Percentiles rank a stretch among this genome's conserved stretches.
Evolutionary conservation across 148 eudicot species (phyloP).

Genomic region (Limonium bicolor): DNA sequence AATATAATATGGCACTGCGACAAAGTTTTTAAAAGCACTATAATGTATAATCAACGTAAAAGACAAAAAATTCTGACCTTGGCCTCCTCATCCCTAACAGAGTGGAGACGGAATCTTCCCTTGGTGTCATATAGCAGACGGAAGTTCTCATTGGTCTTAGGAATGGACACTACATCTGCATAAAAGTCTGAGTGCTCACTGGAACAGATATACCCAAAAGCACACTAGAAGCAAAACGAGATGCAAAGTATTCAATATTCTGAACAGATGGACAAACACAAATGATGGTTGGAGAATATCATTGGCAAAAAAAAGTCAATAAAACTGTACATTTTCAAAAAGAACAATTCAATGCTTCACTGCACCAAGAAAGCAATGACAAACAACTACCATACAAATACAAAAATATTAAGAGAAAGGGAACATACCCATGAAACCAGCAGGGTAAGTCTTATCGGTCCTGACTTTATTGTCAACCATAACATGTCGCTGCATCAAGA

Average conservation of each 20-base stretch:
- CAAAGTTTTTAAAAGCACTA: not conserved
- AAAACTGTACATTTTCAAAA: too few species aligned
- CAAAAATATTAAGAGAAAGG: not conserved
- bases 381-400: not conserved
- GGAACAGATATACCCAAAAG: not conserved
- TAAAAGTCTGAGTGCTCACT: not conserved
- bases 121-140: conserved; percentile 7
- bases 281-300: too few species aligned
- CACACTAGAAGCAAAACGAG: too few species aligned
- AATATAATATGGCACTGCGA: not conserved
- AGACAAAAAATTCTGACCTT: not conserved
- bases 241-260: too few species aligned
- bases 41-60: not conserved
- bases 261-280: too few species aligned
- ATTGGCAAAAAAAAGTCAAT: too few species aligned
- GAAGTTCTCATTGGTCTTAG: conserved; percentile 10
- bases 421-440: conserved; percentile 10
- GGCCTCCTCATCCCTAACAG: conserved; percentile 10
- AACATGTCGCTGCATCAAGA: conserved; percentile 10
- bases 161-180: conserved; percentile 8
- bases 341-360: too few species aligned
- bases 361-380: not conserved
- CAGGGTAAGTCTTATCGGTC: conserved; percentile 10
- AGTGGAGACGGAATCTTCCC: conserved; percentile 9
- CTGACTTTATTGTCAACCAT: conserved; percentile 6